Conservation (phyloP, 1,284 basidiomycete genomes). For the Austroboletus sp. region DNA sequence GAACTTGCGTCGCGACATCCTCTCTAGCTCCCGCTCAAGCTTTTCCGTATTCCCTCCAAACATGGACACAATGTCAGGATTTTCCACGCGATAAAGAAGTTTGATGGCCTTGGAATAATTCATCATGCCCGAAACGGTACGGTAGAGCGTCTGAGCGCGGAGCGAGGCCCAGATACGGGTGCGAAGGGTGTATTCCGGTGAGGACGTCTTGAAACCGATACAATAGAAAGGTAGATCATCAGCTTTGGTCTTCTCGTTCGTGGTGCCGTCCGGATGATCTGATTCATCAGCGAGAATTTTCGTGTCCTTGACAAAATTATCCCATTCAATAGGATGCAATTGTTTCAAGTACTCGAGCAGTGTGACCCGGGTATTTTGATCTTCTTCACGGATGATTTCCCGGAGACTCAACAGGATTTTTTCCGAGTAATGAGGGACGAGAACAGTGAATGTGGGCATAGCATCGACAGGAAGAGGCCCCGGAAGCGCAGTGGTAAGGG, state of each 20-base stretch:
- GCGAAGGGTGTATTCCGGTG: constrained; percentile 96
- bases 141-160: constrained; percentile 95
- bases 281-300: constrained; percentile 97
- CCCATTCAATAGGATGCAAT: constrained; percentile 98
- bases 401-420: constrained; percentile 90
- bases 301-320: constrained; percentile 99
- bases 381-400: constrained; percentile 95
- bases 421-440: constrained; percentile 94
- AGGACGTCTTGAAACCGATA: constrained; percentile 98
- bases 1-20: constrained; percentile 97
- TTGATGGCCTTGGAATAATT: constrained; percentile 99
- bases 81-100: constrained; percentile 96
- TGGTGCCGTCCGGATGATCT: constrained; percentile 52
- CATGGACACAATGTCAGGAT: constrained; percentile 95
- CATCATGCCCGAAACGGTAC: constrained; percentile 99
- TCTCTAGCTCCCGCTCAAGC: constrained; percentile 91
- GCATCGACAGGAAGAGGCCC: constrained; percentile 90
- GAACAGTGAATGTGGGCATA: constrained; percentile 96
- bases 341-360: constrained; percentile 96
- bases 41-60: constrained; percentile 97
- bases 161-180: constrained; percentile 99
- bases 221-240: constrained; percentile 99
- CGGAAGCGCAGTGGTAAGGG: constrained; percentile 86
- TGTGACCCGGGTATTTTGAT: constrained; percentile 92
- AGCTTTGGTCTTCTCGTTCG: constrained; percentile 75